Evolutionary conservation across 2,329 filamentous ascomycete species (phyloP).

Genomic region (Fusarium kyushuense): DNA sequence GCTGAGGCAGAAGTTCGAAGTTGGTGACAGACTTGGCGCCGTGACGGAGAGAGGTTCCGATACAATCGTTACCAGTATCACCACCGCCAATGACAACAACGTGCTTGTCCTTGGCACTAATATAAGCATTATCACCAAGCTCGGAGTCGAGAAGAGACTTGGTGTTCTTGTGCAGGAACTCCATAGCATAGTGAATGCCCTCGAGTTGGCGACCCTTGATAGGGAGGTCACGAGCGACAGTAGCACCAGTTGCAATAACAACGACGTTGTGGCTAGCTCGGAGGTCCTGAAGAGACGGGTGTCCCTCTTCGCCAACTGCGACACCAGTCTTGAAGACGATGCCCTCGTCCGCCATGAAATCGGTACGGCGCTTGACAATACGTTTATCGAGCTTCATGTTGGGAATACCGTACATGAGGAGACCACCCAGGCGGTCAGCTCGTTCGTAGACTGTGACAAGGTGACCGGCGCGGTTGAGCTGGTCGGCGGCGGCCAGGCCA

Average conservation of each 20-base stretch:
- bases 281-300: slow-evolving; percentile 74
- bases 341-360: slow-evolving; percentile 93
- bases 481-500: slow-evolving; percentile 90
- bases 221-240: slow-evolving; percentile 90
- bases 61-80: slow-evolving; percentile 98
- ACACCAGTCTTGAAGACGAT: slow-evolving; percentile 84
- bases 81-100: slow-evolving; percentile 97
- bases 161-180: slow-evolving; percentile 97
- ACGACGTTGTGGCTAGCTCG: slow-evolving; percentile 83
- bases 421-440: slow-evolving; percentile 87
- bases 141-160: slow-evolving; percentile 96
- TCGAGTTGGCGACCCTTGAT: slow-evolving; percentile 89
- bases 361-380: slow-evolving; percentile 92
- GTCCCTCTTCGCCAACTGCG: slow-evolving; percentile 79
- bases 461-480: slow-evolving; percentile 94
- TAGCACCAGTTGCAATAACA: slow-evolving; percentile 91
- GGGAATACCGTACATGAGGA: slow-evolving; percentile 98
- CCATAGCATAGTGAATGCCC: slow-evolving; percentile 96
- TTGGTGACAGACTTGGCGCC: slow-evolving; percentile 96
- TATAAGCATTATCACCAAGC: slow-evolving; percentile 84
- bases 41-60: slow-evolving; percentile 94
- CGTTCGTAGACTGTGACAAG: slow-evolving; percentile 92
- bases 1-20: slow-evolving; percentile 95
- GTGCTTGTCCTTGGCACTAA: slow-evolving; percentile 94
- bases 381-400: slow-evolving; percentile 99